Evolutionary conservation across 202 grass and related monocot species (phyloP).

Genomic region (Thinopyrum obtusiflorum): DNA sequence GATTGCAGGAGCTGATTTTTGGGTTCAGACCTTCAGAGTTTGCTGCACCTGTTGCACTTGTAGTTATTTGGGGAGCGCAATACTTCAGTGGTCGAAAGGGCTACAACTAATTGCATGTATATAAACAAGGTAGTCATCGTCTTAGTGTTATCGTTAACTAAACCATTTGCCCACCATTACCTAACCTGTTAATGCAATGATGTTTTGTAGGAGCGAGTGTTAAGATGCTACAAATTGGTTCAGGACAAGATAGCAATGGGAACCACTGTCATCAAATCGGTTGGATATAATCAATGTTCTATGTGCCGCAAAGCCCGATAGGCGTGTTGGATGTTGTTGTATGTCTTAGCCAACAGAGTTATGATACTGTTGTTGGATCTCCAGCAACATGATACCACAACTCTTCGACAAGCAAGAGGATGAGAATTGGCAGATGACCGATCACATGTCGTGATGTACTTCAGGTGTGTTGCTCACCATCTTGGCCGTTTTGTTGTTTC

Average conservation of each 20-base stretch:
- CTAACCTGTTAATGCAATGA: no score
- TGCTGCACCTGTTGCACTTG: no score
- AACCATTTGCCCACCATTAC: no score
- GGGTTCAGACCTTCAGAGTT: no score
- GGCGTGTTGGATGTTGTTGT: constrained; percentile 44
- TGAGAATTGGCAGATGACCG: constrained; percentile 65
- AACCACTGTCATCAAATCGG: constrained; percentile 40
- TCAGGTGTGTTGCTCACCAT: constrained; percentile 46
- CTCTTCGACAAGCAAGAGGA: constrained; percentile 74
- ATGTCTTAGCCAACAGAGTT: constrained; percentile 74
- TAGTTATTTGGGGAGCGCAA: no score
- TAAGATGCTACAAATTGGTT: constrained; percentile 46
- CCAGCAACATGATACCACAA: constrained; percentile 43
- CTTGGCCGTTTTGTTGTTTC: constrained; percentile 57
- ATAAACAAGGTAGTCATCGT: no score
- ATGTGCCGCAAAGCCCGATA: constrained; percentile 27
- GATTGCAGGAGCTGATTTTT: no score
- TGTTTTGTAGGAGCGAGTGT: no score
- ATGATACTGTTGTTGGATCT: constrained; percentile 59
- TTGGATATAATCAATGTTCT: constrained; percentile 41
- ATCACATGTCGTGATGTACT: constrained; percentile 33
- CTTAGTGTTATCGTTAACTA: no score
- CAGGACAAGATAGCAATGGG: constrained; percentile 57
- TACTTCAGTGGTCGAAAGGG: no score
- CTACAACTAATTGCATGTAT: no score